Conservation (phyloP, 1,284 basidiomycete species). For the Calocybe gambosa region DNA sequence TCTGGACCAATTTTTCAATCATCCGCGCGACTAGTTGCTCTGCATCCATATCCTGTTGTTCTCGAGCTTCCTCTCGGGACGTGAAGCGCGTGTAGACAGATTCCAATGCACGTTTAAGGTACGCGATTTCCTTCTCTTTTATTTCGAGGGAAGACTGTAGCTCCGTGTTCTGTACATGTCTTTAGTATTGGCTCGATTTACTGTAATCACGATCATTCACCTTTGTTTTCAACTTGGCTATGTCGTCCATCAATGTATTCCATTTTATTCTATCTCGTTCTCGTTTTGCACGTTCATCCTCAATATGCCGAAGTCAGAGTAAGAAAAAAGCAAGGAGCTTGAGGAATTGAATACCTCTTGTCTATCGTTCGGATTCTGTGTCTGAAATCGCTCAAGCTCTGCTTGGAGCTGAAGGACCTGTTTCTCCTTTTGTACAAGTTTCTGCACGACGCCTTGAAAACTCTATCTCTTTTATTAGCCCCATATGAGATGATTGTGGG, state of each 20-base stretch:
- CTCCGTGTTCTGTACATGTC: constrained; percentile 42
- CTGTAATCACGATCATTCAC: constrained; percentile 28
- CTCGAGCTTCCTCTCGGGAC: constrained; percentile 40
- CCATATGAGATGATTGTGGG: neutral
- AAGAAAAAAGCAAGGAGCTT: neutral
- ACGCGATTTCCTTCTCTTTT: constrained; percentile 70
- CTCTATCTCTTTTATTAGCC: constrained; percentile 32
- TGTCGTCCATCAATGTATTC: constrained; percentile 73
- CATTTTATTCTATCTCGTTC: constrained; percentile 74
- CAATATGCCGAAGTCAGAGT: neutral
- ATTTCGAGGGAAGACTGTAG: constrained; percentile 42
- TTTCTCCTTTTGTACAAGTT: constrained; percentile 80
- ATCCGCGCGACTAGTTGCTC: constrained; percentile 65
- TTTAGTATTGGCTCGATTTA: constrained; percentile 2
- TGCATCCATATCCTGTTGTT: constrained; percentile 53
- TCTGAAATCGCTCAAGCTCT: constrained; percentile 62
- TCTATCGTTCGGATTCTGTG: constrained; percentile 48
- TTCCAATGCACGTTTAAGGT: constrained; percentile 79
- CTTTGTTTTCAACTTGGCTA: constrained; percentile 64
- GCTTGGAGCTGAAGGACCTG: constrained; percentile 70
- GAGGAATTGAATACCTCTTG: constrained; percentile 43
- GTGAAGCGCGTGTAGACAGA: constrained; percentile 78
- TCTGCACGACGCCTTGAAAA: constrained; percentile 75
- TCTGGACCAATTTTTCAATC: constrained; percentile 66
- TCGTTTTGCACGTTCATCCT: constrained; percentile 76